These are phyloP conservation scores for Zychaea mexicana DNA, from an alignment of 371 early-diverging fungal species.

Conservation along the genomic window DNA sequence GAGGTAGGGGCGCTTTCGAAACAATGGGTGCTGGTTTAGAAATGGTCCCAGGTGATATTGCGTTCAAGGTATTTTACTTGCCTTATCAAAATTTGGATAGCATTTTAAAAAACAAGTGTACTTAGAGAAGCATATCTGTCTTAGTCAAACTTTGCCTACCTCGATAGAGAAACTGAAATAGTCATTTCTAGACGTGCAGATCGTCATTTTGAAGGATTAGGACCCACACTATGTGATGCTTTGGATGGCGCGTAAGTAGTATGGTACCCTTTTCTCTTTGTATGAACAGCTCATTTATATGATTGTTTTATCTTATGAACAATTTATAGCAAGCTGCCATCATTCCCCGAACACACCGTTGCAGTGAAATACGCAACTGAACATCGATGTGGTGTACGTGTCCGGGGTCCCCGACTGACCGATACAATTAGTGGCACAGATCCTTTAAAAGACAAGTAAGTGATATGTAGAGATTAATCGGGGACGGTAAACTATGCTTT, in stretches of 20 bases:
- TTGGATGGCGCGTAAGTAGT: conserved; percentile 43
- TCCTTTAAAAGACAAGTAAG: conserved; percentile 54
- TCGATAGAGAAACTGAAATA: conserved; percentile 39
- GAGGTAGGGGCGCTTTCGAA: conserved; percentile 61
- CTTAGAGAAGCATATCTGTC: no score
- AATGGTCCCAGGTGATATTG: conserved; percentile 59
- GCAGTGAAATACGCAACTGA: conserved; percentile 23
- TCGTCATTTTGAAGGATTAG: conserved; percentile 50
- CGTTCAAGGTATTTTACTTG: conserved; percentile 58
- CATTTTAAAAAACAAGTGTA: no score
- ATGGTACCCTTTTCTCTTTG: neutral
- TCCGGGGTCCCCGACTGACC: conserved; percentile 48
- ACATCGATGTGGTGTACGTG: conserved; percentile 27
- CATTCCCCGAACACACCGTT: conserved; percentile 36
- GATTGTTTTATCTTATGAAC: no score
- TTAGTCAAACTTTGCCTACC: conserved; percentile 55
- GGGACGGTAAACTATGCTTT: no score
- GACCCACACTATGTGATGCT: conserved; percentile 43
- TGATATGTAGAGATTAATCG: no score
- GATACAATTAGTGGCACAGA: conserved; percentile 58
- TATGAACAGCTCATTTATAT: neutral
- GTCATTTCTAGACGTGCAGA: conserved; percentile 53
- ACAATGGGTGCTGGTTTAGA: conserved; percentile 58
- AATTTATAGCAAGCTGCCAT: conserved; percentile 35
- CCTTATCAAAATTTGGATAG: no score